Conservation (phyloP, 345 rosid genomes). For the Populus simonii region DNA sequence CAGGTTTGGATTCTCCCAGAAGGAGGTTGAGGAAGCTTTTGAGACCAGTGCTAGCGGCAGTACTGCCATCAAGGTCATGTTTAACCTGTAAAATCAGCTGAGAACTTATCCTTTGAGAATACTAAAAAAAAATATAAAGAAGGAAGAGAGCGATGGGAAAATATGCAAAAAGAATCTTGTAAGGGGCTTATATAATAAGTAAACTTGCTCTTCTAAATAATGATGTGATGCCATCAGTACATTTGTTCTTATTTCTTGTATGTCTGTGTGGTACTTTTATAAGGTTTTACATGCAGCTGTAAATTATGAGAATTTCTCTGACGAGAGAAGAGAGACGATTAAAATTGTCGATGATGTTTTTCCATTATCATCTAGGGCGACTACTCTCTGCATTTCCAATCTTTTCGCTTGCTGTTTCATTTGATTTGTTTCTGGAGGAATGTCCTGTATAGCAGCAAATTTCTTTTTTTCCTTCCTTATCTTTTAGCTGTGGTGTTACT, state of each 20-base stretch:
- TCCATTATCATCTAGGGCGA: too few species aligned
- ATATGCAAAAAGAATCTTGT: neutral
- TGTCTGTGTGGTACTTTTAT: neutral
- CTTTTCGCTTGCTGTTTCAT: too few species aligned
- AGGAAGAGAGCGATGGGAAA: neutral
- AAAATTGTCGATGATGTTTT: too few species aligned
- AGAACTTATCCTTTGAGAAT: too few species aligned
- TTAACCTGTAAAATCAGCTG: constrained; percentile 49
- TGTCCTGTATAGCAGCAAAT: too few species aligned
- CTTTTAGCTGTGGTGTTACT: too few species aligned
- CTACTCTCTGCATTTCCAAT: too few species aligned
- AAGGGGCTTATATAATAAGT: neutral
- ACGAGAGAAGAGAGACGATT: too few species aligned
- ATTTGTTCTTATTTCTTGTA: neutral
- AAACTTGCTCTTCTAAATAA: neutral
- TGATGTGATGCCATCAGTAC: neutral
- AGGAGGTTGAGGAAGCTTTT: constrained; percentile 80
- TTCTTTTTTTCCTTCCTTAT: too few species aligned
- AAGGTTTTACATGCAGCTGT: neutral
- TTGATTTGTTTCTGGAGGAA: too few species aligned
- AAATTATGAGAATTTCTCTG: too few species aligned
- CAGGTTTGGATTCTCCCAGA: constrained; percentile 79
- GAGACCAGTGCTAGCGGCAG: constrained; percentile 88
- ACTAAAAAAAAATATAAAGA: too few species aligned
- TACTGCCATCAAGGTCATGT: constrained; percentile 85